phyloP scores from a whole-genome alignment of 2,329 filamentous ascomycete genomes.

The Coniella lustricola region DNA sequence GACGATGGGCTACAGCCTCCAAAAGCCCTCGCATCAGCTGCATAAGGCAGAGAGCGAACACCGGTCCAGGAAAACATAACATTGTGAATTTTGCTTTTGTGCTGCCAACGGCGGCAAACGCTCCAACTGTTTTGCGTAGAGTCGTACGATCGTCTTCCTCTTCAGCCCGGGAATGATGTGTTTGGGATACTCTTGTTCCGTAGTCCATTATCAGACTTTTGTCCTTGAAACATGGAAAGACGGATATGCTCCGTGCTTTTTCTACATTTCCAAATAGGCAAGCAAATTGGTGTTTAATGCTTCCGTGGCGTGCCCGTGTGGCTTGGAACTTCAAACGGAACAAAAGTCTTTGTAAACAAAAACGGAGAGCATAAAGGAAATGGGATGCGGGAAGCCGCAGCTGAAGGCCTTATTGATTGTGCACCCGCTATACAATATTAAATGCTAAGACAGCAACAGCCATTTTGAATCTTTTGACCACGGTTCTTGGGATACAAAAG shows the following conservation, averaged over 20 bases:
- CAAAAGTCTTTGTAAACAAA: neutral
- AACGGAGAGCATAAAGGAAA: neutral
- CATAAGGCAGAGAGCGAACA: conserved; percentile 1
- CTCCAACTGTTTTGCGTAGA: no score
- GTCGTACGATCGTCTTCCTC: no score
- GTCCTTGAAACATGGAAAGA: no score
- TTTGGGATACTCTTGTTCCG: no score
- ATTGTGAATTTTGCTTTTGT: neutral
- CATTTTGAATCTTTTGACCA: neutral
- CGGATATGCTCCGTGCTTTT: neutral
- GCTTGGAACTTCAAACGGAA: conserved; percentile 1
- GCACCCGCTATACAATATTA: conserved; percentile 1
- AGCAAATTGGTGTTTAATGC: neutral
- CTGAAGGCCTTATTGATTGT: conserved; percentile 1
- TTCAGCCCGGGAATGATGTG: no score
- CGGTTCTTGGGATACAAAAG: neutral
- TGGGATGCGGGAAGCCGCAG: neutral
- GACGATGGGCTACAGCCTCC: neutral
- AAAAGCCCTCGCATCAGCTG: conserved; percentile 1
- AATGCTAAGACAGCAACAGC: neutral
- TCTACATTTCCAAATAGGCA: neutral
- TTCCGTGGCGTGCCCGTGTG: neutral
- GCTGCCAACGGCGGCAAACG: no score
- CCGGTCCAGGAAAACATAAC: neutral
- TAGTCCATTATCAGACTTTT: no score